These are phyloP conservation scores for Neurospora sp. DNA, from an alignment of 495 filamentous ascomycete species.

Conservation along the genomic window DNA sequence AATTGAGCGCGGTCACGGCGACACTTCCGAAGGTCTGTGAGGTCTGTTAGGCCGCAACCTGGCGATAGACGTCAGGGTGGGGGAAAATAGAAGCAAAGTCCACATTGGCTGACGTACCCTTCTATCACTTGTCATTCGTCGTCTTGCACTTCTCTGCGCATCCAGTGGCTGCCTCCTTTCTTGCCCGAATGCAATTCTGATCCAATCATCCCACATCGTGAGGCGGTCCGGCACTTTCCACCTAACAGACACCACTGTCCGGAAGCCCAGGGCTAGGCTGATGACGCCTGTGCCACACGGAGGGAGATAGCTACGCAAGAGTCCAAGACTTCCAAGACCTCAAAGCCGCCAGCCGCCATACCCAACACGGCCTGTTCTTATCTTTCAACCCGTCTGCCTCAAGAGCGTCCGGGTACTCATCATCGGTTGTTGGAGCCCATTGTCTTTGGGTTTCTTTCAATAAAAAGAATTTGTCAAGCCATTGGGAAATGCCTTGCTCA, in stretches of 20 bases:
- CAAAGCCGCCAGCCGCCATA: background rate
- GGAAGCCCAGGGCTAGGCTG: background rate
- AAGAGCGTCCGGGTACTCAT: background rate
- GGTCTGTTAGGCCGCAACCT: background rate
- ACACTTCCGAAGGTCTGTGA: background rate
- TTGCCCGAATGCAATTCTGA: background rate
- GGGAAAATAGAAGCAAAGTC: background rate
- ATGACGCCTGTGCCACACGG: background rate
- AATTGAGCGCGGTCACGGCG: background rate
- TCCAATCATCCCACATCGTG: background rate
- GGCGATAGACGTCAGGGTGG: background rate
- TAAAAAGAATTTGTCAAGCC: background rate
- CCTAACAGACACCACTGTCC: background rate
- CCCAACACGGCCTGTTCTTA: background rate
- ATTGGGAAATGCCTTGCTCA: background rate
- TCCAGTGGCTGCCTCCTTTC: background rate
- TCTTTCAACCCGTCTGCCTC: background rate
- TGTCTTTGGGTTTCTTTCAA: background rate
- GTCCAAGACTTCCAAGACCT: background rate
- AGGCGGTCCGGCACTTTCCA: background rate
- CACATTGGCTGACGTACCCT: background rate
- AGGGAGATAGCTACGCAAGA: background rate
- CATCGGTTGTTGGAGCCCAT: background rate
- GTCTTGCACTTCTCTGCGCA: background rate
- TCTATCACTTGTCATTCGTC: background rate